Percentiles rank a stretch among this genome's conserved stretches.
These are phyloP conservation scores for Pythium rhizo-oryzae DNA, from an alignment of 352 stramenopile species.

Conservation along the genomic window DNA sequence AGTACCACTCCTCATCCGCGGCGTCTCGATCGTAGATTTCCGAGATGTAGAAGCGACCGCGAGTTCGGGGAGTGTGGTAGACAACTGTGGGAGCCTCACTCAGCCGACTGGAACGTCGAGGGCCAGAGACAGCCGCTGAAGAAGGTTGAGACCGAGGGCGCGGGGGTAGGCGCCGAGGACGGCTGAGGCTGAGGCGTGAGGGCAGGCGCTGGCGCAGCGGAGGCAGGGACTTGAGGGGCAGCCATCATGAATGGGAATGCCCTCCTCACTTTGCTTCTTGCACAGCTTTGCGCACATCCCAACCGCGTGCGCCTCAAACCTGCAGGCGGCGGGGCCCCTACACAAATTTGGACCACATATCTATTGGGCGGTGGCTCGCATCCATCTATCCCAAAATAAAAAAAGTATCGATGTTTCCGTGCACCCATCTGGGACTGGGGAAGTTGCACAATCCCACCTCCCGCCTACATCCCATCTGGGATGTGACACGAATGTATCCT, in stretches of 20 bases:
- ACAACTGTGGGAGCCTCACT: conserved; percentile 1
- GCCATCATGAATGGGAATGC: conserved; percentile 7
- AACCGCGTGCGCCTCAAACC: conserved; percentile 6
- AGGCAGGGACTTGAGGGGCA: conserved; percentile 6
- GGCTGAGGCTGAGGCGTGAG: not conserved
- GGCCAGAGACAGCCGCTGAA: not conserved
- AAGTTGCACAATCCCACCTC: conserved; percentile 1
- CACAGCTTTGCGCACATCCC: conserved; percentile 9
- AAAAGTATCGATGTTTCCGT: not conserved
- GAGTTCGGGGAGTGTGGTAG: conserved; percentile 7
- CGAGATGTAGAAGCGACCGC: conserved; percentile 3
- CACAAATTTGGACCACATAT: not conserved
- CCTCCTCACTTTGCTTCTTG: conserved; percentile 2
- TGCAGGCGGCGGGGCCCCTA: conserved; percentile 1
- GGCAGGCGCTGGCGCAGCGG: not conserved
- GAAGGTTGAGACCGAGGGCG: too few species aligned
- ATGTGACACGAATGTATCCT: conserved; percentile 2
- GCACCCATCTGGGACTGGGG: conserved; percentile 3
- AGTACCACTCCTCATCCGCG: conserved; percentile 11
- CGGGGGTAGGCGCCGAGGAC: not conserved
- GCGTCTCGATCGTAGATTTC: conserved; percentile 9
- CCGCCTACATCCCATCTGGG: not conserved
- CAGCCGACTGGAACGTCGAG: conserved; percentile 1
- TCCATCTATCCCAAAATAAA: not conserved
- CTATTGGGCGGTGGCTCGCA: not conserved